Evolutionary conservation across 148 eudicot species (phyloP).

Genomic region (Camellia japonica): DNA sequence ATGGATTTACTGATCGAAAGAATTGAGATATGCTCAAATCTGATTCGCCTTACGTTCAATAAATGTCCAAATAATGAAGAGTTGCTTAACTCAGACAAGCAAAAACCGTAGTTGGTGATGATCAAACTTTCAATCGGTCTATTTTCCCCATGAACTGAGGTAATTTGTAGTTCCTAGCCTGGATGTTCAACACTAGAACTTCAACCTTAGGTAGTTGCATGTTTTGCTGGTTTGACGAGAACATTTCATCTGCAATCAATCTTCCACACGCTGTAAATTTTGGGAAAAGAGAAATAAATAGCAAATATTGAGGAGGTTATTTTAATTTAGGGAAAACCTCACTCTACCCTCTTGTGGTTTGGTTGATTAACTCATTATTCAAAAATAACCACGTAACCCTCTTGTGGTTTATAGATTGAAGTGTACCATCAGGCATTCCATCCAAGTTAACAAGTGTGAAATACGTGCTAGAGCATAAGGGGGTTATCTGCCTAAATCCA

Average conservation of each 20-base stretch:
- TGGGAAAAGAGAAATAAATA: background rate
- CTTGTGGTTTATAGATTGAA: too few relatives aligned
- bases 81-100: constrained; percentile 17
- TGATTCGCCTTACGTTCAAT: constrained; percentile 26
- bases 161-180: background rate
- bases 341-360: too few relatives aligned
- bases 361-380: too few relatives aligned
- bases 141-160: constrained; percentile 24
- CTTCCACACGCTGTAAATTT: background rate
- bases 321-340: too few relatives aligned
- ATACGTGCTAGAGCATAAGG: background rate
- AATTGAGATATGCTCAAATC: constrained; percentile 24
- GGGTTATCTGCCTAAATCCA: background rate
- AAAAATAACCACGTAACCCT: too few relatives aligned
- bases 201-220: constrained; percentile 21
- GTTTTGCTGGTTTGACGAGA: constrained; percentile 24
- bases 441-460: too few relatives aligned
- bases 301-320: too few relatives aligned
- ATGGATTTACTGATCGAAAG: constrained; percentile 7
- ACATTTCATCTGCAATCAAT: constrained; percentile 21
- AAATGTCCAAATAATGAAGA: constrained; percentile 11
- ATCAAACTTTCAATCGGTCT: constrained; percentile 20
- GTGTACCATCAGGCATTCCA: too few relatives aligned
- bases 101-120: constrained; percentile 24
- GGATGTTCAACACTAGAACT: constrained; percentile 29